Evolutionary conservation across 176 grass and related monocot genomes (phyloP).

Genomic region (Dactylis glomerata): DNA sequence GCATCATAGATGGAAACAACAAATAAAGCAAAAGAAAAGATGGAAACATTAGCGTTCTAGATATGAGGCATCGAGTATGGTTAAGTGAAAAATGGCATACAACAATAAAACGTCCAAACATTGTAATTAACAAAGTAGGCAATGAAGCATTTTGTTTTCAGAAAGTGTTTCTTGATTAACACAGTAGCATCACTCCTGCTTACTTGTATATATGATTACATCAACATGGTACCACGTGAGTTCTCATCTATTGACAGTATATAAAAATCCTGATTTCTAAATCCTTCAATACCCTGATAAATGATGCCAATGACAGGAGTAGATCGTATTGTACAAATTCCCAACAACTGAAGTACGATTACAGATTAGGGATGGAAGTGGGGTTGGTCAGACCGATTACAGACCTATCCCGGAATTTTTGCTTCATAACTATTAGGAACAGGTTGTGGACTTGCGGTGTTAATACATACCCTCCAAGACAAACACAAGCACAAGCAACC

Average conservation of each 20-base stretch:
- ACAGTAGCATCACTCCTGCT: not conserved
- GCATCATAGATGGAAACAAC: not conserved
- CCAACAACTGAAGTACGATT: not conserved
- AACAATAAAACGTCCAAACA: not conserved
- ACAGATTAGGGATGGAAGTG: not conserved
- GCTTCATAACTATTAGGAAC: not conserved
- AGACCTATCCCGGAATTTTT: not conserved
- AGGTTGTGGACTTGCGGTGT: not conserved
- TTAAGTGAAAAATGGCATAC: not conserved
- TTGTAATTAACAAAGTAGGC: conserved; percentile 9
- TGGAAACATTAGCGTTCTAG: not conserved
- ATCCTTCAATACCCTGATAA: not conserved
- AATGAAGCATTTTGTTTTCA: not conserved
- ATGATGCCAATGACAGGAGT: not conserved
- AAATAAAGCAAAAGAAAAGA: not conserved
- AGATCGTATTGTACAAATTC: not conserved
- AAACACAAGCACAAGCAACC: not conserved
- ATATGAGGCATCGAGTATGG: not conserved
- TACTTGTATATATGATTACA: not conserved
- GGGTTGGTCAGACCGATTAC: not conserved
- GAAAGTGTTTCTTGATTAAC: not conserved
- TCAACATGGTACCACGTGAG: not conserved
- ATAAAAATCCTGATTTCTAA: not conserved
- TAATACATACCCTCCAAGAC: not conserved
- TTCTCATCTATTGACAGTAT: not conserved